Percentiles rank a stretch among this genome's conserved stretches.
phyloP scores from a whole-genome alignment of 2,329 filamentous ascomycete species.

The Magnaporthales sp. region DNA sequence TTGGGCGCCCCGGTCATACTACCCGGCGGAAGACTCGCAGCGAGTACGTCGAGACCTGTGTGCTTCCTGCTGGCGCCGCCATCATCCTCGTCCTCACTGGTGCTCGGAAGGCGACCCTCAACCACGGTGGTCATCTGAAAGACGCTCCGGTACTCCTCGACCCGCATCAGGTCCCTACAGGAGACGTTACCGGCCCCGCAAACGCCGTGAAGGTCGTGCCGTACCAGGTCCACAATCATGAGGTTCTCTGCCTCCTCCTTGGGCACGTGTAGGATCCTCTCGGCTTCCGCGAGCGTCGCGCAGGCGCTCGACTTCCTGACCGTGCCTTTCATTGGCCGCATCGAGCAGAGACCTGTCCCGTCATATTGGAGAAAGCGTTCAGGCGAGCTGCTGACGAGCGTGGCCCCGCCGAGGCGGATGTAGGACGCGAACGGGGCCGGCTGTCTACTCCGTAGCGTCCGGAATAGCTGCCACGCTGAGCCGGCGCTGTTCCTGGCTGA shows the following conservation, averaged over 20 bases:
- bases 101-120: slow-evolving; percentile 51
- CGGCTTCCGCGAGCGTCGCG: slow-evolving; percentile 63
- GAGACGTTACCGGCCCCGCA: slow-evolving; percentile 64
- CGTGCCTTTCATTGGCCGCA: slow-evolving; percentile 94
- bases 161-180: slow-evolving; percentile 71
- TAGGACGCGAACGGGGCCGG: slow-evolving; percentile 83
- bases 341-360: slow-evolving; percentile 51
- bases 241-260: slow-evolving; percentile 95
- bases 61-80: slow-evolving; percentile 17
- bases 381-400: slow-evolving; percentile 74
- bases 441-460: slow-evolving; percentile 59
- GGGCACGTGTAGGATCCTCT: slow-evolving; percentile 62
- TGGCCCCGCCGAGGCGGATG: slow-evolving; percentile 58
- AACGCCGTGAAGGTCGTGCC: slow-evolving; percentile 84
- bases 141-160: slow-evolving; percentile 86
- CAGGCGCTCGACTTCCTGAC: slow-evolving; percentile 66
- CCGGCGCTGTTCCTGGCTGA: slow-evolving; percentile 5
- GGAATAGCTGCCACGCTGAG: slow-evolving; percentile 62
- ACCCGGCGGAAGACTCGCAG: slow-evolving; percentile 73
- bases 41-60: slow-evolving; percentile 67
- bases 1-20: slow-evolving; percentile 97
- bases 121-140: slow-evolving; percentile 89
- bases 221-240: slow-evolving; percentile 96
- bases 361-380: slow-evolving; percentile 71
- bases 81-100: background rate